Base-by-base conservation (phyloP, 371 early-diverging fungal species). In the Umbelopsis sp. region DNA sequence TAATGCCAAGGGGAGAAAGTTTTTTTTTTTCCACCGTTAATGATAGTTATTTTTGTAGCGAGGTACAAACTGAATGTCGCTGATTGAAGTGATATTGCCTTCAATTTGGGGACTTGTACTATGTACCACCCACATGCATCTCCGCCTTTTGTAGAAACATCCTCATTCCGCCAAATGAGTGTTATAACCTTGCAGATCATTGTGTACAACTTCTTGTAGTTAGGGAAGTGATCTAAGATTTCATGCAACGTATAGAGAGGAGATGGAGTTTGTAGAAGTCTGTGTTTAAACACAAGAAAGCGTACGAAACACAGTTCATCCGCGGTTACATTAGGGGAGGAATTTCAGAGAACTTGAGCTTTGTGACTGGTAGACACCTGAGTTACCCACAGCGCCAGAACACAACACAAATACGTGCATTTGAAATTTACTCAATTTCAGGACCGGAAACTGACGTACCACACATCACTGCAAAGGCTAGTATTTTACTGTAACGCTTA, bases 91-190 rank as follows among this genome's bases (percentile, higher is more conserved):
- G 29, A 18, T 18, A 57, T 35, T 57, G 18, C 18, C 29, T 35
- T 57, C 35, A 57, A 35, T 57, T 35, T 57, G 18, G 29, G 29
- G 35, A 57, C 12, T 29, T 16, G 57, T 57, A 57, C 57, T 11
- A 29, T 57, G 57, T 57, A 29, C 57, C 22, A 57, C 57, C 57
- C 57, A 57, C 57, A 57, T 57, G 57, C 35, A 57, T 37, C 57
- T 57, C 57, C 57, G 57, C 52, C 52, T 25, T 51, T 20, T 25
- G 22, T 20, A n/a, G 52, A 29, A 51, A 51, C 29, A 29, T 29
- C 52, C 52, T 12, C 24, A 48, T 5, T 6, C 48, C 48, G 48
- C 18, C 48, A 48, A 41, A 41, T 41, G 41, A 41, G 12, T 12
- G 41, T 41, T 41, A 41, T 41, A 12, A 41, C 11, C 16, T 5